Evolutionary conservation across 495 filamentous ascomycete genomes (phyloP).

Genomic region (Xylaria grammica): DNA sequence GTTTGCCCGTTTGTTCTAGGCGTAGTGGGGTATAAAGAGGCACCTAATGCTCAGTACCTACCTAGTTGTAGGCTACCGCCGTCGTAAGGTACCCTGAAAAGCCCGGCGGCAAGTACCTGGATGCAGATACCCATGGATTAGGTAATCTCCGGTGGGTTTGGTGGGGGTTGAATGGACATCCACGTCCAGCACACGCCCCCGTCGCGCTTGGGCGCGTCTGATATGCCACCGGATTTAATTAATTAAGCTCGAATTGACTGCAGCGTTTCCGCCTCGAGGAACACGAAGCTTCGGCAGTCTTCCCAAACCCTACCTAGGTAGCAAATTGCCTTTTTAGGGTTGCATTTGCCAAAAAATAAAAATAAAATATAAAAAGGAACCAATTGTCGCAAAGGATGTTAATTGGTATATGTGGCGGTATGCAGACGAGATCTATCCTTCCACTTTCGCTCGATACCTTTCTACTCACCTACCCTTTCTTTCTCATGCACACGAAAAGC

Average conservation of each 20-base stretch:
- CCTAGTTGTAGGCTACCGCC: no score
- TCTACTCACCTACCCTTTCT: constrained; percentile 24
- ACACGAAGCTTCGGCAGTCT: no score
- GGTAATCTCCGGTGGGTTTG: not conserved
- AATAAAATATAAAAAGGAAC: not conserved
- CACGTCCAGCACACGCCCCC: not conserved
- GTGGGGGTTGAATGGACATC: not conserved
- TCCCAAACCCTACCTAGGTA: no score
- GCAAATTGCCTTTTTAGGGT: no score
- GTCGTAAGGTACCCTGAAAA: constrained; percentile 2
- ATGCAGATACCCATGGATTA: not conserved
- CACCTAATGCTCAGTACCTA: no score
- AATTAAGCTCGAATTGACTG: not conserved
- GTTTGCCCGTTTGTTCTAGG: no score
- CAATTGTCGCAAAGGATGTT: constrained; percentile 65
- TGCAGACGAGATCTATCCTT: constrained; percentile 28
- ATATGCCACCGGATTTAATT: not conserved
- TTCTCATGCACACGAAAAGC: no score
- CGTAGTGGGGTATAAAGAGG: no score
- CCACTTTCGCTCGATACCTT: constrained; percentile 6
- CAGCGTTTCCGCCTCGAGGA: not conserved
- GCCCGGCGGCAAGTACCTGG: no score
- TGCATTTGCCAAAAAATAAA: no score
- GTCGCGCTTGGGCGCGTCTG: not conserved
- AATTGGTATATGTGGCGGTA: constrained; percentile 91